Evolutionary conservation across 2,329 filamentous ascomycete species (phyloP).

Genomic region (Cryphonectria naterciae): DNA sequence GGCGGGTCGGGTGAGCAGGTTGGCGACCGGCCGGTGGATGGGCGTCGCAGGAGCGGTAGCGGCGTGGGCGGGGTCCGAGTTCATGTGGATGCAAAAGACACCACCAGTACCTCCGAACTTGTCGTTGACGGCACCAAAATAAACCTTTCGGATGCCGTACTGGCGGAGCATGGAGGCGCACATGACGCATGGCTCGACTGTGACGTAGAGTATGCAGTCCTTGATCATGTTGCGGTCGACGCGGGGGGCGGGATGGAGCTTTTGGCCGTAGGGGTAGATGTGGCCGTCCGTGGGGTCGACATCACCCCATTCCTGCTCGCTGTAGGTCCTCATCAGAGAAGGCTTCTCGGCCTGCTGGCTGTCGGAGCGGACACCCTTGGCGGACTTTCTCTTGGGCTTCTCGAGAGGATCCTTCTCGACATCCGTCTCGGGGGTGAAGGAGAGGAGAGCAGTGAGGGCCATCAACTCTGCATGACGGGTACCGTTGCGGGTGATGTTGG

Average conservation of each 20-base stretch:
- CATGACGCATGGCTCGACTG: slow-evolving; percentile 98
- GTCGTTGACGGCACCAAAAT: slow-evolving; percentile 94
- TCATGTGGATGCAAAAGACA: slow-evolving; percentile 82
- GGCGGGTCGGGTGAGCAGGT: slow-evolving; percentile 24
- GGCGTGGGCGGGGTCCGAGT: slow-evolving; percentile 47
- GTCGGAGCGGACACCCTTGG: slow-evolving; percentile 26
- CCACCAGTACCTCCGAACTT: slow-evolving; percentile 96
- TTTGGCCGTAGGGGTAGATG: slow-evolving; percentile 65
- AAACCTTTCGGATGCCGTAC: slow-evolving; percentile 84
- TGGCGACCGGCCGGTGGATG: slow-evolving; percentile 34
- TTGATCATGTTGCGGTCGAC: slow-evolving; percentile 71
- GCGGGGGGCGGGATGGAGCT: slow-evolving; percentile 56
- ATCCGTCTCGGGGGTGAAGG: slow-evolving; percentile 42
- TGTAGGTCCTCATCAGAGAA: slow-evolving; percentile 22
- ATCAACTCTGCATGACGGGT: slow-evolving; percentile 96
- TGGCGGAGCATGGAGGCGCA: slow-evolving; percentile 92
- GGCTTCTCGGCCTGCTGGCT: slow-evolving; percentile 34
- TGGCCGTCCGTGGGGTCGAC: slow-evolving; percentile 60
- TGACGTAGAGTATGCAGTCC: slow-evolving; percentile 85
- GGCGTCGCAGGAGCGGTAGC: slow-evolving; percentile 34
- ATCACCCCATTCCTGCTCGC: slow-evolving; percentile 52
- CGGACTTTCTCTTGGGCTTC: slow-evolving; percentile 24
- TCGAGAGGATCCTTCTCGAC: slow-evolving; percentile 34
- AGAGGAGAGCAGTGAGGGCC: slow-evolving; percentile 67
- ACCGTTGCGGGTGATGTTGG: slow-evolving; percentile 86